Conservation (phyloP, 2,329 filamentous ascomycete genomes). For the Aspergillus amoenus region DNA sequence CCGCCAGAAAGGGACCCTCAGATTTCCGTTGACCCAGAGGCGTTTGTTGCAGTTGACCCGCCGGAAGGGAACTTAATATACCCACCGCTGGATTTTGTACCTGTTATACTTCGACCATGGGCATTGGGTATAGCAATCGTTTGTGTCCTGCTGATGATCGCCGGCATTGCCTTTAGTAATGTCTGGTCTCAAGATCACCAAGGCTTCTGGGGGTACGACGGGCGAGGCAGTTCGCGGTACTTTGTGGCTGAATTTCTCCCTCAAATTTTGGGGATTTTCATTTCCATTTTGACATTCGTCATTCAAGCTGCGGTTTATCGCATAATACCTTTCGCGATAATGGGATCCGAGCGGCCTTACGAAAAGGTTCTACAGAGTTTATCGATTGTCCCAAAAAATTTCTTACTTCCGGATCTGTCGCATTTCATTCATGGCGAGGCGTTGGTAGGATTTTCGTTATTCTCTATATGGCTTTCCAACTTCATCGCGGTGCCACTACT, state of each 20-base stretch:
- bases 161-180: slow-evolving; percentile 70
- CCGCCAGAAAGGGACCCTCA: slow-evolving; percentile 19
- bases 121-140: slow-evolving; percentile 62
- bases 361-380: slow-evolving; percentile 65
- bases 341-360: slow-evolving; percentile 64
- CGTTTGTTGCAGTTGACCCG: slow-evolving; percentile 50
- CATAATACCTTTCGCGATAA: slow-evolving; percentile 72
- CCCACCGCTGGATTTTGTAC: slow-evolving; percentile 66
- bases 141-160: slow-evolving; percentile 68
- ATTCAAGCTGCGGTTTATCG: slow-evolving; percentile 73
- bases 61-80: slow-evolving; percentile 45
- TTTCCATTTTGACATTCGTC: slow-evolving; percentile 76
- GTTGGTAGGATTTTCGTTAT: slow-evolving; percentile 64
- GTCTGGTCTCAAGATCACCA: slow-evolving; percentile 62
- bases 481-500: slow-evolving; percentile 76
- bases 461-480: slow-evolving; percentile 73
- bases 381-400: slow-evolving; percentile 59
- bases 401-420: slow-evolving; percentile 66
- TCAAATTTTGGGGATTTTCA: slow-evolving; percentile 67
- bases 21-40: slow-evolving; percentile 35
- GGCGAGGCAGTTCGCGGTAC: slow-evolving; percentile 71
- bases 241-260: slow-evolving; percentile 86
- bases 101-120: slow-evolving; percentile 66
- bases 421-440: slow-evolving; percentile 68
- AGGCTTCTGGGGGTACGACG: slow-evolving; percentile 68